These are phyloP conservation scores for Guyanaporus albipodus DNA, from an alignment of 768 basidiomycete genomes.

Conservation along the genomic window DNA sequence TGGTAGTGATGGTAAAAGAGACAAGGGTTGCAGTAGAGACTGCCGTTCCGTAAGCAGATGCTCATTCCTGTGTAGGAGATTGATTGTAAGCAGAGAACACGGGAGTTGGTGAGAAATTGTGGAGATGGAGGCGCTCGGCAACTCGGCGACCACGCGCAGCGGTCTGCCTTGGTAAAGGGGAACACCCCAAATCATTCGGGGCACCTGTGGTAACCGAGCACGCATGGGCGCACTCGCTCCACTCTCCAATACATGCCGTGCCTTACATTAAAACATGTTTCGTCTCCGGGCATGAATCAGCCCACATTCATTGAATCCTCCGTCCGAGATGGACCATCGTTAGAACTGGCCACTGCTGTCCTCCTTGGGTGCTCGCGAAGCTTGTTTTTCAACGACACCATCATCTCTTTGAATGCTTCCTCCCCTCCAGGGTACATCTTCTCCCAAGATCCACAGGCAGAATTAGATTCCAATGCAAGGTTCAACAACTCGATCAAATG, in stretches of 20 bases:
- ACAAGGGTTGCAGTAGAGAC: constrained; percentile 17
- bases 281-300: constrained; percentile 17
- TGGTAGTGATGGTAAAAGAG: constrained; percentile 6
- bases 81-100: constrained; percentile 27
- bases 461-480: constrained; percentile 61
- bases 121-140: constrained; percentile 32
- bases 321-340: constrained; percentile 14
- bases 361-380: constrained; percentile 24
- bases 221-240: constrained; percentile 24
- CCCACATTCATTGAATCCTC: constrained; percentile 33
- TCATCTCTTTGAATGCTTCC: constrained; percentile 32
- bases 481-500: constrained; percentile 80
- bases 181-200: constrained; percentile 28
- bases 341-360: constrained; percentile 9
- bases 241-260: constrained; percentile 12
- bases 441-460: constrained; percentile 32
- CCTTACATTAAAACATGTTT: constrained; percentile 24
- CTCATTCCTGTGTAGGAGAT: constrained; percentile 32
- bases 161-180: constrained; percentile 6
- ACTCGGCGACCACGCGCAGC: constrained; percentile 27
- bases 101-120: constrained; percentile 33
- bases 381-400: constrained; percentile 30
- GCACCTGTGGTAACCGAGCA: constrained; percentile 18
- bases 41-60: constrained; percentile 30
- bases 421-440: constrained; percentile 34